Percentiles rank a stretch among this genome's conserved stretches.
Evolutionary conservation across 148 eudicot species (phyloP).

Genomic region (Oxyria digyna): DNA sequence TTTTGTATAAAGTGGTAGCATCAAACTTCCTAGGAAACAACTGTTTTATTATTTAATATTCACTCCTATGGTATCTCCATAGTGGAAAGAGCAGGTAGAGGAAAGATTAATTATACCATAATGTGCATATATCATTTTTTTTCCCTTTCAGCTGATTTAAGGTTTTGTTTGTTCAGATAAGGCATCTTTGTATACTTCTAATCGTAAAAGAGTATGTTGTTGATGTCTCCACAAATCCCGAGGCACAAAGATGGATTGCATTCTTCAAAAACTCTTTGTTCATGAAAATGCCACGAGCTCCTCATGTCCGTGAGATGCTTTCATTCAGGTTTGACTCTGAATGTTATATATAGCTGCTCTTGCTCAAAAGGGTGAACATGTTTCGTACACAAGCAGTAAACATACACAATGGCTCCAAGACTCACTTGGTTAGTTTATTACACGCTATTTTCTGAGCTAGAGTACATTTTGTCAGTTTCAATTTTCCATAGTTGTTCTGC

Average conservation of each 20-base stretch:
- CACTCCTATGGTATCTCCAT: slow-evolving; percentile 71
- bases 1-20: slow-evolving; percentile 50
- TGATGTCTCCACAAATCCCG: slow-evolving; percentile 71
- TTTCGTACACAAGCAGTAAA: slow-evolving; percentile 78
- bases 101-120: not conserved
- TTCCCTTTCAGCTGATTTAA: not conserved
- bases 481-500: not conserved
- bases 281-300: slow-evolving; percentile 85
- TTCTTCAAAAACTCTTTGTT: slow-evolving; percentile 70
- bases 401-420: slow-evolving; percentile 90
- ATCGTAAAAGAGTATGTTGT: slow-evolving; percentile 66
- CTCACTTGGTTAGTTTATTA: slow-evolving; percentile 56
- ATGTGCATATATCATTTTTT: not conserved
- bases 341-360: slow-evolving; percentile 84
- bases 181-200: slow-evolving; percentile 62
- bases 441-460: not conserved
- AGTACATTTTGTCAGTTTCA: too few relatives aligned
- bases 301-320: slow-evolving; percentile 66
- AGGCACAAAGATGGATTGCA: slow-evolving; percentile 67
- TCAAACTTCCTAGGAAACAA: slow-evolving; percentile 73
- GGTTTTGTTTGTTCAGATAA: slow-evolving; percentile 31
- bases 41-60: slow-evolving; percentile 54
- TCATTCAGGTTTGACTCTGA: slow-evolving; percentile 53
- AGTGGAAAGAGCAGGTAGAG: slow-evolving; percentile 91
- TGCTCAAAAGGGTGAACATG: slow-evolving; percentile 58